phyloP scores from a whole-genome alignment of 2,329 filamentous ascomycete genomes.

The Waltergamsia citrina region DNA sequence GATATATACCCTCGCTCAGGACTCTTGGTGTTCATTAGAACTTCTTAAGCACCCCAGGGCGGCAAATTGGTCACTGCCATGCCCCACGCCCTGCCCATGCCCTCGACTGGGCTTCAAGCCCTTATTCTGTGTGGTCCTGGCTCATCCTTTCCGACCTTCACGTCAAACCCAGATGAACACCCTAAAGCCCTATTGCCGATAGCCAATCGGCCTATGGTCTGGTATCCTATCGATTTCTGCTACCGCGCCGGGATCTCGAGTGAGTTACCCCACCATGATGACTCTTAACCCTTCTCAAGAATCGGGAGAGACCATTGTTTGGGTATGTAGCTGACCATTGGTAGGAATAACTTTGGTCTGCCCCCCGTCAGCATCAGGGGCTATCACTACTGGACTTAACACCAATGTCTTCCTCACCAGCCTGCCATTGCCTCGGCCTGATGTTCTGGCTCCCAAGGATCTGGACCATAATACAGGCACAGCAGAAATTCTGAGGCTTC shows the following conservation, averaged over 20 bases:
- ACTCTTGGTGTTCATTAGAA: not conserved
- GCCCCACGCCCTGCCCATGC: conserved; percentile 68
- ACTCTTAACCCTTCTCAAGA: not conserved
- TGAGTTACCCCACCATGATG: conserved; percentile 25
- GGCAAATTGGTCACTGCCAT: conserved; percentile 30
- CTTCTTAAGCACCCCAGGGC: not conserved
- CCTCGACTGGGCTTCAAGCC: conserved; percentile 70
- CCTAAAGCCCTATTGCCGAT: conserved; percentile 77
- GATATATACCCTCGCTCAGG: not conserved
- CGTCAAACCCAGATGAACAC: conserved; percentile 67
- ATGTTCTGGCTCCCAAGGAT: conserved; percentile 65
- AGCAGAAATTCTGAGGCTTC: conserved; percentile 75
- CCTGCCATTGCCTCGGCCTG: conserved; percentile 62
- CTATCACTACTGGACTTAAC: conserved; percentile 61
- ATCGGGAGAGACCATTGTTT: too few relatives aligned
- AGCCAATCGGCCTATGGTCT: conserved; percentile 80
- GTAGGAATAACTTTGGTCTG: conserved; percentile 56
- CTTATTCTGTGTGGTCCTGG: conserved; percentile 77
- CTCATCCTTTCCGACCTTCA: conserved; percentile 75
- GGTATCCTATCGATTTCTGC: conserved; percentile 82
- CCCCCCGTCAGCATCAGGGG: conserved; percentile 54
- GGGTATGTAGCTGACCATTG: conserved; percentile 12
- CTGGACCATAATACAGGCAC: conserved; percentile 82
- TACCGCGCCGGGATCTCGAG: conserved; percentile 71
- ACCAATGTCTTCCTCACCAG: conserved; percentile 71